These are phyloP conservation scores for Penicillium cinerascens DNA, from an alignment of 495 filamentous ascomycete species.

Conservation along the genomic window DNA sequence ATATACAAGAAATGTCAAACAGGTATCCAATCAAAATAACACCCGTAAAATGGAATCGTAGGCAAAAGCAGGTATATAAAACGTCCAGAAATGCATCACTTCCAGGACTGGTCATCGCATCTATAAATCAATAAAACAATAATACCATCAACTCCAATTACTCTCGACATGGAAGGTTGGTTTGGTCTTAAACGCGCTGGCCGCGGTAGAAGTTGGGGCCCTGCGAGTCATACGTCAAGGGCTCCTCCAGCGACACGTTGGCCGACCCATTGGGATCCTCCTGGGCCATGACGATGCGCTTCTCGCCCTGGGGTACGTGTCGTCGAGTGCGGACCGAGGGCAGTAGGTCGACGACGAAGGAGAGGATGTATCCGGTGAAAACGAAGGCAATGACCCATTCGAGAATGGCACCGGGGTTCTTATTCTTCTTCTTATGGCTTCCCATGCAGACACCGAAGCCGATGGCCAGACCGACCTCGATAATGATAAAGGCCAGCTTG, in stretches of 20 bases:
- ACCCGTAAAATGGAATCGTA: neutral
- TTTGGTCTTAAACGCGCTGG: constrained; percentile 20
- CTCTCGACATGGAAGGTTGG: neutral
- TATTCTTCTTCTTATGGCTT: constrained; percentile 33
- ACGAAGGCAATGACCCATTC: constrained; percentile 88
- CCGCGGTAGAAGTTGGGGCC: constrained; percentile 35
- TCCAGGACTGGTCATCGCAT: constrained; percentile 1
- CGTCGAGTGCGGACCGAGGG: constrained; percentile 69
- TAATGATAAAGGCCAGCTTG: constrained; percentile 74
- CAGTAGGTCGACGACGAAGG: constrained; percentile 82
- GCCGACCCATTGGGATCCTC: neutral
- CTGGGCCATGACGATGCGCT: constrained; percentile 23
- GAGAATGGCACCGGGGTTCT: constrained; percentile 57
- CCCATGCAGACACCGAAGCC: constrained; percentile 46
- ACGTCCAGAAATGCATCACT: neutral
- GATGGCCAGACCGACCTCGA: constrained; percentile 74
- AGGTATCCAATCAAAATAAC: too few species aligned
- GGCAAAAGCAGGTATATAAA: neutral
- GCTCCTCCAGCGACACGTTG: constrained; percentile 31
- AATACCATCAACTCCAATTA: neutral
- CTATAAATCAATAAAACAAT: neutral
- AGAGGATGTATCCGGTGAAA: constrained; percentile 86
- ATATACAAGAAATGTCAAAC: neutral
- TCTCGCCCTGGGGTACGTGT: constrained; percentile 45
- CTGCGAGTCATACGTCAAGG: constrained; percentile 38